Base-by-base conservation (phyloP, 768 basidiomycete genomes). In the Lenzites betulinus region DNA sequence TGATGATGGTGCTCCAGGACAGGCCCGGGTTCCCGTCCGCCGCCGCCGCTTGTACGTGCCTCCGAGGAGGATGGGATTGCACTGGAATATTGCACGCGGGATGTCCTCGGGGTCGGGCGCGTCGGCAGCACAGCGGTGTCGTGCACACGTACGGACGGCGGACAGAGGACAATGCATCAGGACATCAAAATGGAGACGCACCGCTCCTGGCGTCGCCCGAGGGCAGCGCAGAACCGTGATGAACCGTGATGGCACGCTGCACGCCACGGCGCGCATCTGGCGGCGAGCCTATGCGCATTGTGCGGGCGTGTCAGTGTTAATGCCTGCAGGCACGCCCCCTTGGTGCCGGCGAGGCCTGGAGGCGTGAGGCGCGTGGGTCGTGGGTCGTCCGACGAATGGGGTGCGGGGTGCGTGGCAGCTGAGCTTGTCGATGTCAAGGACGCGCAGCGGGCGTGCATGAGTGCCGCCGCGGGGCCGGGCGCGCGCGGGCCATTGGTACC, bases 21-120 rank as follows among this genome's bases (percentile, higher is more conserved):
- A 28, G 26, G 47, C 28, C 25, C 28, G 47, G 11, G 30, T 13
- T 28, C 47, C 13, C 13, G 16, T 13, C 26, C 47, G 12, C 16
- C n/a, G 7, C 47, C 15, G n/a, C n/a, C n/a, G n/a, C n/a, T n/a
- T n/a, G n/a, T n/a, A n/a, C 15, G 36, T 33, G 20, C 11, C 54
- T 55, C 54, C 54, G 54, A 55, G 54, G 53, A 26, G 33, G 38
- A 13, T n/a, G n/a, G n/a, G n/a, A n/a, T n/a, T n/a, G n/a, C n/a
- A n/a, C n/a, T n/a, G n/a, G n/a, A n/a, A n/a, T 20, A 28, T 41
- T 13, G 11, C 30, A 28, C 22, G 55, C 25, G 36, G 35, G 16
- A 47, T 2, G 39, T 49, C 46, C 55, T 49, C 47, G 55, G 46
- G 30, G 46, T 49, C 47, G 55, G 46, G 30, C 4, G 30, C 11